Conservation (phyloP, 2,329 filamentous ascomycete genomes). For the Coniochaeta sp. region DNA sequence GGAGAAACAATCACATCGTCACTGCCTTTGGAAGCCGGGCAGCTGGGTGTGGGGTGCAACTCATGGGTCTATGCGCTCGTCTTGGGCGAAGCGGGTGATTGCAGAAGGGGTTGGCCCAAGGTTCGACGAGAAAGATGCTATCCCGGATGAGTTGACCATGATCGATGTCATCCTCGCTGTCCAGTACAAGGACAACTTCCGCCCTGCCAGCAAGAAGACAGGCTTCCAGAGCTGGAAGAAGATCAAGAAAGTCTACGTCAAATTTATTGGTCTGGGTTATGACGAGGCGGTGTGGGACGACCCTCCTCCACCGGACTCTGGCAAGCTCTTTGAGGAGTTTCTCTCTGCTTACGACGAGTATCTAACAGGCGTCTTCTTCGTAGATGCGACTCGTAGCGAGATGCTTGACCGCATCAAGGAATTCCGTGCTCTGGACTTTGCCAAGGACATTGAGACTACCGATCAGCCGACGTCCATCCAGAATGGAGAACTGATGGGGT, state of each 20-base stretch:
- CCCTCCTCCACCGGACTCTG: constrained; percentile 60
- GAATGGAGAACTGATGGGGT: constrained; percentile 81
- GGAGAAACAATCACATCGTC: constrained; percentile 72
- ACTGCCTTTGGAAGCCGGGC: constrained; percentile 81
- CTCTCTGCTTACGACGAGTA: constrained; percentile 79
- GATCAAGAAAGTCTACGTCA: constrained; percentile 71
- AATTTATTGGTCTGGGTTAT: constrained; percentile 88
- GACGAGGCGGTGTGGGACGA: constrained; percentile 88
- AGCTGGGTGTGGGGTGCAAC: constrained; percentile 78
- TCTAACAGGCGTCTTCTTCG: constrained; percentile 69
- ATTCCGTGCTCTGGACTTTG: constrained; percentile 62
- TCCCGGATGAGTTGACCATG: constrained; percentile 79
- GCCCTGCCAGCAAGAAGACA: constrained; percentile 53
- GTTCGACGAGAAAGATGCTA: constrained; percentile 67
- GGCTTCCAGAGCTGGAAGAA: constrained; percentile 66
- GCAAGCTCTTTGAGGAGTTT: constrained; percentile 71
- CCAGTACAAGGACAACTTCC: constrained; percentile 44
- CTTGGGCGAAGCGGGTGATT: constrained; percentile 67
- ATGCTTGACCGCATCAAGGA: constrained; percentile 62
- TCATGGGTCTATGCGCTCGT: constrained; percentile 54
- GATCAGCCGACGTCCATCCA: constrained; percentile 67
- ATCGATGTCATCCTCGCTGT: constrained; percentile 87
- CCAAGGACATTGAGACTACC: constrained; percentile 56
- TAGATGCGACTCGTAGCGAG: constrained; percentile 42
- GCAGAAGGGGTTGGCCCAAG: constrained; percentile 55